A percentile compares a stretch with the other conserved stretches of the same genome.
Conservation (phyloP, 495 filamentous ascomycete species). For the Corynascus novoguineensis region DNA sequence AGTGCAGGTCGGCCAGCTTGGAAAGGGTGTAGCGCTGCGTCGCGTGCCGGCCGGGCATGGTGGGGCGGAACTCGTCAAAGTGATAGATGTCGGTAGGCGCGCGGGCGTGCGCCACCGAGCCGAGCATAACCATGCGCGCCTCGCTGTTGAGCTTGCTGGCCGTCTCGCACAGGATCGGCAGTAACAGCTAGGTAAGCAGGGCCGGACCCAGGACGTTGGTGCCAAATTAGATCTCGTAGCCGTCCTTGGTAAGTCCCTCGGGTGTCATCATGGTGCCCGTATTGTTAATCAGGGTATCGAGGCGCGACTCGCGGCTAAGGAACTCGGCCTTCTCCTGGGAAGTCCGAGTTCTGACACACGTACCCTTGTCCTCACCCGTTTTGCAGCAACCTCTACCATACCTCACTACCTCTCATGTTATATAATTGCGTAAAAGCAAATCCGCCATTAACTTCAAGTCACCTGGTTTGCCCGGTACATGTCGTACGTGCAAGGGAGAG, state of each 20-base stretch:
- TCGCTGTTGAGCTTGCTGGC: background rate
- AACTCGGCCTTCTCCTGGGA: no score
- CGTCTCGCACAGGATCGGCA: background rate
- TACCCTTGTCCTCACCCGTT: no score
- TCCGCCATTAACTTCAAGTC: no score
- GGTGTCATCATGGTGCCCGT: background rate
- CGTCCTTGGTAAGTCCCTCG: background rate
- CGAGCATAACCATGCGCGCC: background rate
- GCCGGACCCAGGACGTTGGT: background rate
- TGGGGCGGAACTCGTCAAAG: background rate
- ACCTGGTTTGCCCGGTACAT: no score
- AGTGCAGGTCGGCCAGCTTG: background rate
- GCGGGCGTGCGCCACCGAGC: background rate
- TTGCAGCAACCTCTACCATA: no score
- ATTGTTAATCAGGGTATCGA: background rate
- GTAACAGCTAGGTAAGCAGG: background rate
- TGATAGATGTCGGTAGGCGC: no score
- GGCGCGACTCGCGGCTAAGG: no score
- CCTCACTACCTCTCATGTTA: no score
- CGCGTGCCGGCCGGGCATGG: background rate
- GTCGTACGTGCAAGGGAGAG: no score
- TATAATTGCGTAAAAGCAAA: no score
- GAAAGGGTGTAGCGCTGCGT: background rate
- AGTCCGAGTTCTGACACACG: no score
- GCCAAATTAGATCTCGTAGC: conserved; percentile 1